Evolutionary conservation across 2,329 filamentous ascomycete species (phyloP).

Genomic region (Grosmannia penicillata): DNA sequence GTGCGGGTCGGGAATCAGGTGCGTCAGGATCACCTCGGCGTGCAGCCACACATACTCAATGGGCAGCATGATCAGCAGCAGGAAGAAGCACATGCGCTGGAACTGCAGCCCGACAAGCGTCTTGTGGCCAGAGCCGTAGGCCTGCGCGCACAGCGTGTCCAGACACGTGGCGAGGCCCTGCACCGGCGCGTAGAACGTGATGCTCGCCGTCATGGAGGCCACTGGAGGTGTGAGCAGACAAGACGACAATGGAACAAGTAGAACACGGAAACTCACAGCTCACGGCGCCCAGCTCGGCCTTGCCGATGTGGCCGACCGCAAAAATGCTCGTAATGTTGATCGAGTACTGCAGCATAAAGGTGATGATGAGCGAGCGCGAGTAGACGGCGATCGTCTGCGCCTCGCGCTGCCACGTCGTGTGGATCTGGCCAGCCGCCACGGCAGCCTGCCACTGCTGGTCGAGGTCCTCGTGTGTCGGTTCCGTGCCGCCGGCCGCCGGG

Average conservation of each 20-base stretch:
- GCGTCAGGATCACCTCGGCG: constrained; percentile 46
- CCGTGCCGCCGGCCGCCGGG: constrained; percentile 1
- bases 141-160: constrained; percentile 86
- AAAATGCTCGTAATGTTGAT: constrained; percentile 73
- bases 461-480: constrained; percentile 28
- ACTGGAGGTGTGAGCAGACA: constrained; percentile 18
- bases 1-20: constrained; percentile 55
- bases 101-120: constrained; percentile 75
- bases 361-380: constrained; percentile 54
- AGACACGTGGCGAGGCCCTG: constrained; percentile 80
- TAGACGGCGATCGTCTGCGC: constrained; percentile 64
- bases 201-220: constrained; percentile 66
- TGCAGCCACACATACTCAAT: constrained; percentile 56
- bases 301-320: constrained; percentile 62
- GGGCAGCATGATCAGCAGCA: constrained; percentile 54
- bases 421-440: constrained; percentile 64
- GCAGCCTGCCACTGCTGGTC: constrained; percentile 75
- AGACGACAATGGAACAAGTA: neutral
- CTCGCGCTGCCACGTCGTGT: constrained; percentile 85
- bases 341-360: constrained; percentile 69
- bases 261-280: constrained; percentile 23
- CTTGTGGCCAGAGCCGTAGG: constrained; percentile 81
- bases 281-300: constrained; percentile 51
- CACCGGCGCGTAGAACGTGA: constrained; percentile 62
- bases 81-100: constrained; percentile 67